Evolutionary conservation across 2,329 filamentous ascomycete species (phyloP), one percentile per base, ranked within the genome.

Genomic region (Mariannaea elegans): DNA sequence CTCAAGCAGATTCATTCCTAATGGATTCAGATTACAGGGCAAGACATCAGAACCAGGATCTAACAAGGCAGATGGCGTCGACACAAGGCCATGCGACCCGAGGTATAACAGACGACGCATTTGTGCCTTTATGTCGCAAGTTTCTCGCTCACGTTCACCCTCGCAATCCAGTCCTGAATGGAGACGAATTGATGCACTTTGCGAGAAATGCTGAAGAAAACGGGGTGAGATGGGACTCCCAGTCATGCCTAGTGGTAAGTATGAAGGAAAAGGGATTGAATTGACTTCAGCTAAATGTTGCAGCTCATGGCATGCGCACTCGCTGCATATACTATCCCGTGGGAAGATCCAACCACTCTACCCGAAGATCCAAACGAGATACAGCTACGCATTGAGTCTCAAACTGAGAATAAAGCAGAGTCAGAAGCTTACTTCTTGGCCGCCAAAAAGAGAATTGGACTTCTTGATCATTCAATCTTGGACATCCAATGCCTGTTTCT

Each of bases 181-280:
- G 41, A 3, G 50, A 56, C 8, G 56, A 62, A 29, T 36, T 65
- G 31, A 55, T 65, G 38, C 21, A 36, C 1, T 47, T 54, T 38
- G 60, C 60, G 27, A 44, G 55, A 8, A 42, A 29, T 0, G 54
- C 45, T 0, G 60, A 56, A 1, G 60, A 65, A 7, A 19, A 61
- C 10, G 62, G 62, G 0, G 14, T 65, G 1, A 52, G 32, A n/a
- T 65, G 62, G 60, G 60, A 65, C 3, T 63, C 60, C 0, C 42
- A 49, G n/a, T 65, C 62, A 1, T 63, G 62, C 24, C 41, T 65
- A 1, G 62, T 65, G 18, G 62, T 58, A 19, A 49, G 56, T 49
- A n/a, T n/a, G n/a, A n/a, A n/a, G n/a, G 5, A 2, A 12, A 14
- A 8, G 14, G 12, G 10, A 23, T 10, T 1, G 16, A 2, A 9